phyloP scores from a whole-genome alignment of 495 filamentous ascomycete species.

The Hypoxylon perforatum region DNA sequence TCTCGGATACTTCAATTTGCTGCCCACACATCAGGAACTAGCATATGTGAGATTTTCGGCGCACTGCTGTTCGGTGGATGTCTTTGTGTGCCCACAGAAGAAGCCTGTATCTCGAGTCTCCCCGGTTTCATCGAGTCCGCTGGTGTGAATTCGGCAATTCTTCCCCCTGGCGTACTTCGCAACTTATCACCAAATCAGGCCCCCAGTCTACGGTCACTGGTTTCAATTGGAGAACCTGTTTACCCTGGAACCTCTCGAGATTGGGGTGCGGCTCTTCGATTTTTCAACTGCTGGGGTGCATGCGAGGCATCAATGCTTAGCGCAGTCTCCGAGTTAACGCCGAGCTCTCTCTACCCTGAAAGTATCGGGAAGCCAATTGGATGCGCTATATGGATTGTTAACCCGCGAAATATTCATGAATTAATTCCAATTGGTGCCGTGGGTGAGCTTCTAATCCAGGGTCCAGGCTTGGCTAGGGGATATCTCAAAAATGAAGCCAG shows the following conservation, averaged over 20 bases:
- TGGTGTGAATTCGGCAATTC: slow-evolving; percentile 40
- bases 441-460: slow-evolving; percentile 61
- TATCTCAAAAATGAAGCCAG: slow-evolving; percentile 66
- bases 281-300: slow-evolving; percentile 44
- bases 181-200: slow-evolving; percentile 34
- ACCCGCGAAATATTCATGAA: slow-evolving; percentile 46
- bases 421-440: slow-evolving; percentile 56
- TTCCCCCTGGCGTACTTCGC: slow-evolving; percentile 56
- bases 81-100: slow-evolving; percentile 49
- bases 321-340: slow-evolving; percentile 37
- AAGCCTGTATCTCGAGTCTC: slow-evolving; percentile 44
- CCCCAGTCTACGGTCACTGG: slow-evolving; percentile 39
- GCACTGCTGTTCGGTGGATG: slow-evolving; percentile 57
- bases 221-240: slow-evolving; percentile 45
- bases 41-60: slow-evolving; percentile 65
- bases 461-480: slow-evolving; percentile 60
- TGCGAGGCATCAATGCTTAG: slow-evolving; percentile 45
- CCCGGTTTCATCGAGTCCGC: slow-evolving; percentile 40
- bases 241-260: slow-evolving; percentile 31
- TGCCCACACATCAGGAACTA: slow-evolving; percentile 69
- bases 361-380: slow-evolving; percentile 53
- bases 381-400: slow-evolving; percentile 45
- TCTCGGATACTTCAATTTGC: slow-evolving; percentile 68
- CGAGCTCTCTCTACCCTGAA: slow-evolving; percentile 46
- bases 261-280: slow-evolving; percentile 44